Evolutionary conservation across 495 filamentous ascomycete species (phyloP), one percentile per base, ranked within the genome.

Genomic region (Daldinia childiae): DNA sequence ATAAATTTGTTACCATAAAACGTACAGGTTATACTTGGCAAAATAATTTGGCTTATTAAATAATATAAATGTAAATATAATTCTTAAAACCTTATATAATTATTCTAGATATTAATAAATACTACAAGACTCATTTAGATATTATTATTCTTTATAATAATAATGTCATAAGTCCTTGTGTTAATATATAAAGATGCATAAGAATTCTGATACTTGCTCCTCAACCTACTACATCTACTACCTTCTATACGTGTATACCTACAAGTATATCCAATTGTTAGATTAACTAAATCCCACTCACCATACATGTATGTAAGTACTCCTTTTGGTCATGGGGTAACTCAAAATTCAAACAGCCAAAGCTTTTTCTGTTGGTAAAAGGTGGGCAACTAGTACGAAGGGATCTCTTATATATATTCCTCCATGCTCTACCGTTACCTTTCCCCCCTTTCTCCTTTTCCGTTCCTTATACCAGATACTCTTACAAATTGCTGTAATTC

Each of bases 401-500:
- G n/a, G 7, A n/a, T 45, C 12, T 38, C 12, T 38, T 57, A 64
- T 68, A 65, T 65, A 68, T 60, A 29, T 55, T 29, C 7, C 38
- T 45, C 45, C 34, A 30, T 32, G 30, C 60, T 70, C 36, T 55
- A 51, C 39, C 48, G 30, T 68, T 6, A 4, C 36, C n/a, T 38
- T 17, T 32, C 74, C 48, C 51, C 24, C 26, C 48, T 52, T 41
- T 32, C 39, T 17, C 54, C 19, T 56, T 36, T 58, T 60, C 26
- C 59, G 14, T 62, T 54, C 50, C 15, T 50, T 27, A 12, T 62
- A 70, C 54, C 19, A 61, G 12, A 62, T 66, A 69, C 56, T 61
- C 52, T 62, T 50, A 57, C 55, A 38, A 56, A 73, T 51, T 66
- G 34, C 26, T 66, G 34, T 48, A 29, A 56, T 41, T 64, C 50